Percentiles rank a stretch among this genome's conserved stretches.
These are phyloP conservation scores for Botryococcus braunii DNA, from an alignment of 163 green algal genomes.

Conservation along the genomic window DNA sequence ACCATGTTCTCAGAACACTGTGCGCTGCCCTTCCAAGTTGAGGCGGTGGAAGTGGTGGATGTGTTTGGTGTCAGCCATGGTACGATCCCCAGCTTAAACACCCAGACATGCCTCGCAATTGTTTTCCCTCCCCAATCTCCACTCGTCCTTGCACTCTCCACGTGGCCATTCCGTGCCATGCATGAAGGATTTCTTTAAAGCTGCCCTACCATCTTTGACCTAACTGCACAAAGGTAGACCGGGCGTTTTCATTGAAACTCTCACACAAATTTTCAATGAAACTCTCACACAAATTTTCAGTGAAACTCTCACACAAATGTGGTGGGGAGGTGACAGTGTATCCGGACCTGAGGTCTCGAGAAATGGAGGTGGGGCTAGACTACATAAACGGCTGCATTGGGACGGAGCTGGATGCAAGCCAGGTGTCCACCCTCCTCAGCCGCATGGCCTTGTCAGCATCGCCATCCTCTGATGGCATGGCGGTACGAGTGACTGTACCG, in stretches of 20 bases:
- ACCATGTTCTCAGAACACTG: conserved; percentile 89
- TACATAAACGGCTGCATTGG: conserved; percentile 86
- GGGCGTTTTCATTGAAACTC: too few relatives aligned
- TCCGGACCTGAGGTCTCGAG: conserved; percentile 61
- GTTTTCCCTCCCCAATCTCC: too few relatives aligned
- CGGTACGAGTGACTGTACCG: conserved; percentile 51
- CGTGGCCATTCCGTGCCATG: too few relatives aligned
- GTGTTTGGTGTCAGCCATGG: conserved; percentile 42
- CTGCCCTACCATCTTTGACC: too few relatives aligned
- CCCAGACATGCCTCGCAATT: too few relatives aligned
- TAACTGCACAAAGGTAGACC: too few relatives aligned
- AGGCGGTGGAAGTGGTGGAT: conserved; percentile 91
- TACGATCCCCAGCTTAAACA: conserved; percentile 14
- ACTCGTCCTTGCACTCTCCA: too few relatives aligned
- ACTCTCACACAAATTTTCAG: too few relatives aligned
- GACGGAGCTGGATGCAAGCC: conserved; percentile 40
- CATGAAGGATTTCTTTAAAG: too few relatives aligned
- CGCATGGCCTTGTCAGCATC: conserved; percentile 62
- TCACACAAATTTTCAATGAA: too few relatives aligned
- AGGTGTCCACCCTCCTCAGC: conserved; percentile 55
- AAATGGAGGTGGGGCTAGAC: conserved; percentile 54
- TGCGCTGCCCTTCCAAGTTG: conserved; percentile 69
- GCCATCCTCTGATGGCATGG: conserved; percentile 7
- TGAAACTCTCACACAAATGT: too few relatives aligned
- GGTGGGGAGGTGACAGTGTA: too few relatives aligned